Evolutionary conservation across 805 yeast species (phyloP).

Genomic region (Candida vaughaniae): DNA sequence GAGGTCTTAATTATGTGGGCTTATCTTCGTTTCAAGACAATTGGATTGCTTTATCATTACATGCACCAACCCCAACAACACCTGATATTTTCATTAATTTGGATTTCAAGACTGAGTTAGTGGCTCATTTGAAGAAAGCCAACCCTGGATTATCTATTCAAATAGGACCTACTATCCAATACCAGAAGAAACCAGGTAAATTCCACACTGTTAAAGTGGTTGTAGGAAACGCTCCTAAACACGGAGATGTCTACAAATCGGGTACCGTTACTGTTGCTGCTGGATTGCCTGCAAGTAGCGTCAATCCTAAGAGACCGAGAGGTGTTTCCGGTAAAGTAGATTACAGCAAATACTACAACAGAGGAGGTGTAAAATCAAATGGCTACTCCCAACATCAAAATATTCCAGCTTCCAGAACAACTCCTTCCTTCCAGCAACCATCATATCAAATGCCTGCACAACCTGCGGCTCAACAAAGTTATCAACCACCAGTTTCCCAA

Average conservation of each 20-base stretch:
- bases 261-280: constrained; percentile 77
- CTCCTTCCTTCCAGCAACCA: constrained; percentile 6
- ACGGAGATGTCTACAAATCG: constrained; percentile 81
- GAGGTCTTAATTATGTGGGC: constrained; percentile 58
- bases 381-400: constrained; percentile 21
- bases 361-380: constrained; percentile 21
- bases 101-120: constrained; percentile 84
- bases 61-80: constrained; percentile 44
- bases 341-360: constrained; percentile 41
- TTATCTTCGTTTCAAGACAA: constrained; percentile 83
- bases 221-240: constrained; percentile 53
- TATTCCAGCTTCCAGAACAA: constrained; percentile 9
- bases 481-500: constrained; percentile 15
- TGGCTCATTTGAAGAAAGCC: constrained; percentile 67
- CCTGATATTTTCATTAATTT: constrained; percentile 84
- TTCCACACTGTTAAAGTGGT: constrained; percentile 74
- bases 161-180: constrained; percentile 70
- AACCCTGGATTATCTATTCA: constrained; percentile 58
- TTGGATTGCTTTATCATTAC: constrained; percentile 76
- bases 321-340: constrained; percentile 42
- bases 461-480: constrained; percentile 20
- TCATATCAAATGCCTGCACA: constrained; percentile 22
- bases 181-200: constrained; percentile 89
- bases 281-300: constrained; percentile 74
- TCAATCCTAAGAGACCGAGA: constrained; percentile 74